Percentiles rank a stretch among this genome's conserved stretches.
These are phyloP conservation scores for Agaricales sp. DNA, from an alignment of 1,284 basidiomycete species.

Conservation along the genomic window DNA sequence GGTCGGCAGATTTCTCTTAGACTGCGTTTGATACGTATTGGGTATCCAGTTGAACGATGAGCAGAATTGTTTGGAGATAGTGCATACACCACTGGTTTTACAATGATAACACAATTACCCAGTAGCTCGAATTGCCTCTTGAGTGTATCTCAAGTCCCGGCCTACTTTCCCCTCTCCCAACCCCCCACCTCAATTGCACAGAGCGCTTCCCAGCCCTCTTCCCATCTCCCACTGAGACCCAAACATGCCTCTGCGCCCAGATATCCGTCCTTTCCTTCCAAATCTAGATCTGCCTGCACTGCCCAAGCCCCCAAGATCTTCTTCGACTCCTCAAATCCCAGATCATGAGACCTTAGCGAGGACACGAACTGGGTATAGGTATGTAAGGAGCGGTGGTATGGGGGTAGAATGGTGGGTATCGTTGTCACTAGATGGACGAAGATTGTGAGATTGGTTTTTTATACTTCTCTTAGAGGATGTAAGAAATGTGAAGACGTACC, in stretches of 20 bases:
- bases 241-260: conserved; percentile 42
- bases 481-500: conserved; percentile 34
- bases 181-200: background rate
- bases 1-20: background rate
- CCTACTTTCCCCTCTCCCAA: conserved; percentile 3
- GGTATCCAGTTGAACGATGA: background rate
- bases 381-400: conserved; percentile 59
- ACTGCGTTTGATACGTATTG: background rate
- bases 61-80: background rate
- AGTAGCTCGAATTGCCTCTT: background rate
- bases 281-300: conserved; percentile 52
- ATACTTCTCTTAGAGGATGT: background rate
- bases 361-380: conserved; percentile 46
- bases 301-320: conserved; percentile 52
- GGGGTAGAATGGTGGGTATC: conserved; percentile 43
- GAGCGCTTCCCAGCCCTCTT: background rate
- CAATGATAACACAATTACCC: background rate
- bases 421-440: conserved; percentile 33
- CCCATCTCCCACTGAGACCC: background rate
- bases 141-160: background rate
- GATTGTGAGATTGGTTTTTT: background rate
- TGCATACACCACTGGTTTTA: background rate
- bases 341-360: conserved; percentile 44
- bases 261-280: conserved; percentile 62
- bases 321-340: conserved; percentile 58